phyloP scores from a whole-genome alignment of 164 flowering plant species.

The Tetrastigma voinierianum region DNA sequence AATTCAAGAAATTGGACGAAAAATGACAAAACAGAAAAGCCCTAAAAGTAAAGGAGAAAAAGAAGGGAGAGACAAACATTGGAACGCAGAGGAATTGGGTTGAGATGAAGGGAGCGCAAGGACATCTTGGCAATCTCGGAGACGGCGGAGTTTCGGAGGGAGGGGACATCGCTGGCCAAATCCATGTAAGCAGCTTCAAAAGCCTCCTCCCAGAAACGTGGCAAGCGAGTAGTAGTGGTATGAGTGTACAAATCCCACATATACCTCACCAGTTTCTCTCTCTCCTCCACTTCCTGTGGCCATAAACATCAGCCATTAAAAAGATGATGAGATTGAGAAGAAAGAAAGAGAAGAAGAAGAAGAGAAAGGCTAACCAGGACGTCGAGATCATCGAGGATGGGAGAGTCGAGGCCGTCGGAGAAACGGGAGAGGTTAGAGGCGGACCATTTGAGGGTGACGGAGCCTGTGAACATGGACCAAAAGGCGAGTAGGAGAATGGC shows the following conservation, averaged over 20 bases:
- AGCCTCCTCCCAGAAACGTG: conserved; percentile 55
- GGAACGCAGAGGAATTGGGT: conserved; percentile 17
- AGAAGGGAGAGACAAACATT: conserved; percentile 13
- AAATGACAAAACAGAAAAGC: no score
- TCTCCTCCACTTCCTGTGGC: conserved; percentile 55
- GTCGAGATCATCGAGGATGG: conserved; percentile 43
- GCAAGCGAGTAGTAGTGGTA: conserved; percentile 25
- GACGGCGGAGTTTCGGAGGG: conserved; percentile 37
- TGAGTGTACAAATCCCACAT: conserved; percentile 61
- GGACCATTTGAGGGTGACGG: conserved; percentile 54
- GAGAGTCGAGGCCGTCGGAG: conserved; percentile 23
- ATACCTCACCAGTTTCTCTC: conserved; percentile 53
- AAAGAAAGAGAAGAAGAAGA: not conserved
- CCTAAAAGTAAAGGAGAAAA: no score
- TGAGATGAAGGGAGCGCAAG: conserved; percentile 17
- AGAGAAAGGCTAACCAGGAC: conserved; percentile 30
- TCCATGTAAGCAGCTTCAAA: conserved; percentile 59
- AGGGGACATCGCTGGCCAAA: conserved; percentile 42
- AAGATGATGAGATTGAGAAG: not conserved
- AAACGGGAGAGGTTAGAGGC: conserved; percentile 24
- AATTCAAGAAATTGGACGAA: no score
- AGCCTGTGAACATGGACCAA: conserved; percentile 62
- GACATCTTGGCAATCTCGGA: conserved; percentile 60
- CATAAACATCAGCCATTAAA: not conserved
- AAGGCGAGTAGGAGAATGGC: conserved; percentile 47